These are phyloP conservation scores for Coemansia sp. DNA, from an alignment of 192 early-diverging fungal species.

Conservation along the genomic window DNA sequence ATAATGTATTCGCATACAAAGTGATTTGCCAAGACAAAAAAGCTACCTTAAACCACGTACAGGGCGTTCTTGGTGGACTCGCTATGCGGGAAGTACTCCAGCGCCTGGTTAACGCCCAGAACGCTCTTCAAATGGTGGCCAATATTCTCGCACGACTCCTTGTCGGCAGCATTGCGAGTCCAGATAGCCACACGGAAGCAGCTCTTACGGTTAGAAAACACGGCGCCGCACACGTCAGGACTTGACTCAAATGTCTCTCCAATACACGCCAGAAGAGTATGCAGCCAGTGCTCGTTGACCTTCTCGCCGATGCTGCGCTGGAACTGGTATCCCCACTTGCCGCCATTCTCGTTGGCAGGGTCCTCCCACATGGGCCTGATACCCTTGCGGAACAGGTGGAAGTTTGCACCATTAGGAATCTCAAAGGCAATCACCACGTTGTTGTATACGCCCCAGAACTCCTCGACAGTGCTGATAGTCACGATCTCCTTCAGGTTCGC, in stretches of 20 bases:
- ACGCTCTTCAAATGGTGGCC: conserved; percentile 61
- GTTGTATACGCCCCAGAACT: conserved; percentile 97
- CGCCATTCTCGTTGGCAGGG: conserved; percentile 81
- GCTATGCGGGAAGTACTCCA: conserved; percentile 62
- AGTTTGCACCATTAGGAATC: conserved; percentile 79
- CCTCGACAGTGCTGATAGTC: conserved; percentile 91
- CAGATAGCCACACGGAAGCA: conserved; percentile 86
- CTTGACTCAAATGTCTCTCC: conserved; percentile 80
- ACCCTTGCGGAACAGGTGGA: conserved; percentile 91
- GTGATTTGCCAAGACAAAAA: background rate
- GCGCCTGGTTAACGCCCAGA: conserved; percentile 47
- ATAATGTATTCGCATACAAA: background rate
- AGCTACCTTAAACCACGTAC: conserved; percentile 27
- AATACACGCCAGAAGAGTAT: conserved; percentile 83
- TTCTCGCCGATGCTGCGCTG: conserved; percentile 70
- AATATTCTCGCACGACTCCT: conserved; percentile 40
- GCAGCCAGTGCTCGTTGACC: conserved; percentile 83
- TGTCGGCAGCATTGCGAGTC: conserved; percentile 58
- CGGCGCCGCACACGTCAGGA: conserved; percentile 84
- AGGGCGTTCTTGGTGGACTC: conserved; percentile 42
- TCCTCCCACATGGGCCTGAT: conserved; percentile 97
- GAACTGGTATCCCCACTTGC: conserved; percentile 84
- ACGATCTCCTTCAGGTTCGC: conserved; percentile 86
- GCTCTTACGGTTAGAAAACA: conserved; percentile 80
- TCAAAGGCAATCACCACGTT: conserved; percentile 76